A percentile compares a stretch with the other conserved stretches of the same genome.
These are phyloP conservation scores for Cardamine occulta DNA, from an alignment of 345 rosid species.

Conservation along the genomic window DNA sequence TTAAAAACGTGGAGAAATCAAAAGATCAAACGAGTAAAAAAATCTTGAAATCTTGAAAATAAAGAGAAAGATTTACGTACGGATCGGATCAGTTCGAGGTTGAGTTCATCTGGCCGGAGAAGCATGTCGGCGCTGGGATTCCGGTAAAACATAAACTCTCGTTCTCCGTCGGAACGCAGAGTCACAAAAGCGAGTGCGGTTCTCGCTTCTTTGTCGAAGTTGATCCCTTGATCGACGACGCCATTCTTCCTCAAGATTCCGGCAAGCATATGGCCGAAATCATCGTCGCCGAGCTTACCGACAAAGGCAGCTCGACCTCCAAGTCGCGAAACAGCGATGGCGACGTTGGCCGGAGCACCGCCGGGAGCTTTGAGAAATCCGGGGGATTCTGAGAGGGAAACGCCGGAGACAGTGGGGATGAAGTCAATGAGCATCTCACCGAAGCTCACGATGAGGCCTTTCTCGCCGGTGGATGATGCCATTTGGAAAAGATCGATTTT, in stretches of 20 bases:
- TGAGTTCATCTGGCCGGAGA: conserved; percentile 58
- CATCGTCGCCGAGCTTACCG: conserved; percentile 69
- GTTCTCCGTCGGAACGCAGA: conserved; percentile 59
- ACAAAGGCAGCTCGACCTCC: conserved; percentile 61
- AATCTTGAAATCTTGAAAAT: conserved; percentile 14
- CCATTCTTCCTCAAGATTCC: conserved; percentile 60
- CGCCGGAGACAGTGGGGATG: conserved; percentile 57
- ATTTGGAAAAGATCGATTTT: conserved; percentile 28
- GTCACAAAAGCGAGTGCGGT: conserved; percentile 71
- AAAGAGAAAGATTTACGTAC: conserved; percentile 35
- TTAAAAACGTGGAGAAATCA: neutral
- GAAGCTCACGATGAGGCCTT: conserved; percentile 48
- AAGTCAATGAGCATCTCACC: conserved; percentile 69
- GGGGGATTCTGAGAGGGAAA: conserved; percentile 59
- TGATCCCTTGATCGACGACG: conserved; percentile 56
- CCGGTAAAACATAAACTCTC: conserved; percentile 68
- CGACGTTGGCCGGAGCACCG: conserved; percentile 69
- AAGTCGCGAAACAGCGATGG: conserved; percentile 56
- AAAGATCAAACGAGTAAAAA: neutral
- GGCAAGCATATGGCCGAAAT: conserved; percentile 66
- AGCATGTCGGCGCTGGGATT: conserved; percentile 82
- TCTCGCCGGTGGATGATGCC: conserved; percentile 44
- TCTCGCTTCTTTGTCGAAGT: conserved; percentile 60
- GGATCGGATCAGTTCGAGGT: conserved; percentile 53
- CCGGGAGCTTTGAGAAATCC: conserved; percentile 62